phyloP scores from a whole-genome alignment of 23 red algal species.

The Gracilaria domingensis region DNA sequence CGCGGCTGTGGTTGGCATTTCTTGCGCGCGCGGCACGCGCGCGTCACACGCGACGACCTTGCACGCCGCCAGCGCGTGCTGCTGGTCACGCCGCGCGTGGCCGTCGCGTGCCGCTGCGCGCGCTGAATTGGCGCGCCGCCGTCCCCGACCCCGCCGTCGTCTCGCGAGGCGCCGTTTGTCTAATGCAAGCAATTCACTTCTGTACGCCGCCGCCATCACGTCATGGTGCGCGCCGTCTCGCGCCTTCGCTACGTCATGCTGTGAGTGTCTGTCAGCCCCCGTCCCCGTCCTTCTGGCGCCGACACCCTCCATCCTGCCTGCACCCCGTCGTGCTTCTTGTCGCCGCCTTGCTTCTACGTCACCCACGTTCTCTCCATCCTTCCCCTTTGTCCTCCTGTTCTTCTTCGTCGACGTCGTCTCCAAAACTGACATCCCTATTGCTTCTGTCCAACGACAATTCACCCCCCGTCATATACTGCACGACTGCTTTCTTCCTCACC shows the following conservation, averaged over 20 bases:
- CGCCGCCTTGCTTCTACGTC: not conserved
- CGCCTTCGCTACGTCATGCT: constrained; percentile 9
- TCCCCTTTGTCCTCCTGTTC: not conserved
- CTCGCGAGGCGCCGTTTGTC: constrained; percentile 6
- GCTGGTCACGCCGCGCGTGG: not conserved
- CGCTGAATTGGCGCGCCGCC: not conserved
- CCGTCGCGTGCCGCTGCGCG: not conserved
- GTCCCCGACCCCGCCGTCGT: not conserved
- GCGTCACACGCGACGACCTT: not conserved
- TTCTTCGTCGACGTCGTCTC: not conserved
- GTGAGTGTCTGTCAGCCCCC: not conserved
- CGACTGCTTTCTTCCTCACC: not conserved
- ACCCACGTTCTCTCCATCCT: not conserved
- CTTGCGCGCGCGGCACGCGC: not conserved
- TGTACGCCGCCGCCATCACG: not conserved
- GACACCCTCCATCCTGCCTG: not conserved
- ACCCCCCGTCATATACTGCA: not conserved
- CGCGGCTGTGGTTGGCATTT: too few species aligned
- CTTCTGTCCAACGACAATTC: not conserved
- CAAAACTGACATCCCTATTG: too few species aligned
- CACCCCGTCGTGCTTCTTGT: not conserved
- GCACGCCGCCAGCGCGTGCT: not conserved
- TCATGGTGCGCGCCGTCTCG: not conserved
- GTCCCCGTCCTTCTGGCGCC: not conserved
- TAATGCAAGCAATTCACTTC: constrained; percentile 31